These are phyloP conservation scores for Citrullus amarus DNA, from an alignment of 306 rosid species.

Conservation along the genomic window DNA sequence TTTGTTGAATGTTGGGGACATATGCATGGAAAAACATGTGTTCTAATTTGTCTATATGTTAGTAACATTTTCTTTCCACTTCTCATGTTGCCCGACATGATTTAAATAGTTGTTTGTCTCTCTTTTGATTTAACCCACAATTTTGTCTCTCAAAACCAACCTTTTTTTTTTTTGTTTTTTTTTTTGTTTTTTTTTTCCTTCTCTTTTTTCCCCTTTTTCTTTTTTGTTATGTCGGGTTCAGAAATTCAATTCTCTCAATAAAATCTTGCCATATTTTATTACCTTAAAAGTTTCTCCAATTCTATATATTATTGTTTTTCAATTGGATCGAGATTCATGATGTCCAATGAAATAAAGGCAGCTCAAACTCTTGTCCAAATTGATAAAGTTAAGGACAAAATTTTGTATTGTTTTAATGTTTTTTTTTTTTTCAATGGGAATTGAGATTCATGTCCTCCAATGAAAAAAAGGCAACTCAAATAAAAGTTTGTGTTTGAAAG, in stretches of 20 bases:
- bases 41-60: conserved; percentile 30
- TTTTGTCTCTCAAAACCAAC: conserved; percentile 21
- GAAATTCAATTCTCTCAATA: background rate
- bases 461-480: background rate
- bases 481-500: too few relatives aligned
- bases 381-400: background rate
- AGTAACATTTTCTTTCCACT: conserved; percentile 26
- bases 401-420: background rate
- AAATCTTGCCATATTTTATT: background rate
- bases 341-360: background rate
- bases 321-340: background rate
- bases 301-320: background rate
- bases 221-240: background rate
- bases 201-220: background rate
- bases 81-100: conserved; percentile 45
- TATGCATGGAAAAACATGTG: conserved; percentile 39
- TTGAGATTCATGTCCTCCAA: background rate
- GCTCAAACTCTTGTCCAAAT: background rate
- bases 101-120: conserved; percentile 15
- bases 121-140: conserved; percentile 38
- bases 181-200: background rate
- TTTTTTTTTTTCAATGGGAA: background rate
- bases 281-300: background rate
- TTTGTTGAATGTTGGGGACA: conserved; percentile 11
- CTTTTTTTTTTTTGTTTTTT: too few relatives aligned